Evolutionary conservation across 208 protist genomes (phyloP).

Genomic region (Leishmania tropica): DNA sequence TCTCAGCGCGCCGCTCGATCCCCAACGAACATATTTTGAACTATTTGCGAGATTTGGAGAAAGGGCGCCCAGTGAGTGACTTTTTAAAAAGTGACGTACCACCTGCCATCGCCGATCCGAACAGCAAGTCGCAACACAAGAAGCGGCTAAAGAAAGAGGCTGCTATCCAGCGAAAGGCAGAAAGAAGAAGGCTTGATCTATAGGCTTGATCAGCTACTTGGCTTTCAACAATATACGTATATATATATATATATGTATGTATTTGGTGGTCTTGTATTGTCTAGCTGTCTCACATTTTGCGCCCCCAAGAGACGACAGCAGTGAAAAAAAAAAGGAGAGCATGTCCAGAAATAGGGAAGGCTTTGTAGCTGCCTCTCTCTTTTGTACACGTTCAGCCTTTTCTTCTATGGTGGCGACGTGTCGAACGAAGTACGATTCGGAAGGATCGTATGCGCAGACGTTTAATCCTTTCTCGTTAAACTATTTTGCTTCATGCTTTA

Average conservation of each 20-base stretch:
- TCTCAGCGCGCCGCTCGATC: conserved; percentile 9
- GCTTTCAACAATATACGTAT: neutral
- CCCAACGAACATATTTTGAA: conserved; percentile 13
- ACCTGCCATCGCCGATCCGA: conserved; percentile 1
- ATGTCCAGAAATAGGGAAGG: neutral
- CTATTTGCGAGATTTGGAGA: conserved; percentile 16
- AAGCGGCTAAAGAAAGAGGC: conserved; percentile 26
- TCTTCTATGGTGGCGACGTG: neutral
- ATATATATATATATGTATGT: neutral
- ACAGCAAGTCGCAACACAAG: conserved; percentile 37
- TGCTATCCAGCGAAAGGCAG: conserved; percentile 5
- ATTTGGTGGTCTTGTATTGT: neutral
- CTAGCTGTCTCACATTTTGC: neutral
- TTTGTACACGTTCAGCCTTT: neutral
- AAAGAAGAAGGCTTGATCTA: neutral
- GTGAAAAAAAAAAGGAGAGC: conserved; percentile 1
- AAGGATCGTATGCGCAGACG: neutral
- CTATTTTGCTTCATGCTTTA: conserved; percentile 4
- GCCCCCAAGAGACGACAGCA: neutral
- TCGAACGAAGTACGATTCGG: neutral
- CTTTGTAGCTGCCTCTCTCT: neutral
- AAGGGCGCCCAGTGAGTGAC: conserved; percentile 21
- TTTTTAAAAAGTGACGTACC: conserved; percentile 12
- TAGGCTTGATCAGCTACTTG: neutral
- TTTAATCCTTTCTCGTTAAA: neutral